Percentiles rank a stretch among this genome's conserved stretches.
Evolutionary conservation across 305 asterid species (phyloP).

Genomic region (Fraxinus albicans): DNA sequence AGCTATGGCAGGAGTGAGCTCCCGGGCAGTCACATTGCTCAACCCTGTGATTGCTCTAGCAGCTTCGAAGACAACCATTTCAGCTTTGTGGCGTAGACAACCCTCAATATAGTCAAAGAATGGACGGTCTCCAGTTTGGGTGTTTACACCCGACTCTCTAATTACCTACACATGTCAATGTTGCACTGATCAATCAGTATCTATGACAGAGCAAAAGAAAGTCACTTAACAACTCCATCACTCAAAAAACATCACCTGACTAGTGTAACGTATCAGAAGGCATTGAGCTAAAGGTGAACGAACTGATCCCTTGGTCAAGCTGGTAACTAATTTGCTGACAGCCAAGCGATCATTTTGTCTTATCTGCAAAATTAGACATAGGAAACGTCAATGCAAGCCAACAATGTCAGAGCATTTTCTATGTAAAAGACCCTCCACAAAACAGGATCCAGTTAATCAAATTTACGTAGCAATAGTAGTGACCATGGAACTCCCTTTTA

Average conservation of each 20-base stretch:
- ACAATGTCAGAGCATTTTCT: not conserved
- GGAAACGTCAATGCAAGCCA: slow-evolving; percentile 18
- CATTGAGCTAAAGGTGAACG: slow-evolving; percentile 96
- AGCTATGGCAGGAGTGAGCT: slow-evolving; percentile 88
- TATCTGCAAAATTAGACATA: slow-evolving; percentile 51
- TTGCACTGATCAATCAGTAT: slow-evolving; percentile 22
- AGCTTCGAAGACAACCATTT: slow-evolving; percentile 94
- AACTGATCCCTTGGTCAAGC: slow-evolving; percentile 86
- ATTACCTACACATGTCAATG: slow-evolving; percentile 57
- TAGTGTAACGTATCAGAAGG: slow-evolving; percentile 87
- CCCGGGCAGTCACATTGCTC: slow-evolving; percentile 73
- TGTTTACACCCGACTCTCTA: slow-evolving; percentile 70
- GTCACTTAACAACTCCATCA: slow-evolving; percentile 18
- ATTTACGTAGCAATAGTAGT: not conserved
- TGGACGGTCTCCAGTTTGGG: slow-evolving; percentile 79
- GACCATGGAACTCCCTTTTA: not conserved
- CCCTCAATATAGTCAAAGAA: slow-evolving; percentile 92
- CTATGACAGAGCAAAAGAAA: slow-evolving; percentile 18
- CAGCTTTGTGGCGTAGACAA: slow-evolving; percentile 93
- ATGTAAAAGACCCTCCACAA: slow-evolving; percentile 5
- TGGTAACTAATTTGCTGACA: slow-evolving; percentile 86
- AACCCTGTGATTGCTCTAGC: slow-evolving; percentile 93
- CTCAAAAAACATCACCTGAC: slow-evolving; percentile 54
- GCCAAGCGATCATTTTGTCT: slow-evolving; percentile 94
- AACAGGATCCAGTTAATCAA: not conserved